Evolutionary conservation across 495 filamentous ascomycete species (phyloP), one percentile per base, ranked within the genome.

Genomic region (Penicillium desertorum): DNA sequence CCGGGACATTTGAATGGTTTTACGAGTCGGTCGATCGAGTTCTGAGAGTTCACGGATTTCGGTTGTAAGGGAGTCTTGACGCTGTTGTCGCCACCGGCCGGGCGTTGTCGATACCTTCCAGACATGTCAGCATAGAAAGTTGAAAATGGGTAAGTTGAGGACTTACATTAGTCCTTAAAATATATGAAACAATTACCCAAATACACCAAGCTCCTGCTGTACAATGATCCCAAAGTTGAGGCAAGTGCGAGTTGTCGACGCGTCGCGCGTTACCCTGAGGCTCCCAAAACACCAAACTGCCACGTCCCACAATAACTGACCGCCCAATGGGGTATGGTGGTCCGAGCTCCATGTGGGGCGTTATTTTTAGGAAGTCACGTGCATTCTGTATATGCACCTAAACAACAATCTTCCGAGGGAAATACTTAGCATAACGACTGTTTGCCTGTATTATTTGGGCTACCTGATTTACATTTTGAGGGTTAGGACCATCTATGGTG

Each of bases 1-100:
- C 92, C 90, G 14, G 94, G 94, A 60, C 93, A 97, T 83, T 88
- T 94, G 76, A 99, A 99, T 3, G 94, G 94, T 62, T 85, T 90
- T 47, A 83, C 75, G 4, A 98, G 83, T 42, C 86, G 83, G 53
- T 96, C 89, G 50, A 85, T 71, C 3, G 84, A 81, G 36, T 83
- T 79, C 34, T 78, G 69, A 7, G 84, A 79, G 36, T 83, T 79
- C 30, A 78, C 69, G 10, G 73, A 71, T 29, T 72, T 69, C 22
- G 68, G 62, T 45, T 63, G 63, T 58, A 63, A 67, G 11, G 74
- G 69, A 56, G 68, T 80, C 65, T 62, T 73, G 63, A 69, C 70
- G 56, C 68, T 68, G 45, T 62, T 64, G 34, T 70, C 65, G 25
- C 57, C 58, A 30, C 65, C 57, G 19, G 56, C 54, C 29, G 67